A percentile compares a stretch with the other conserved stretches of the same genome.
Evolutionary conservation across 2,329 filamentous ascomycete species (phyloP).

Genomic region (Zymoseptoria ardabiliae): DNA sequence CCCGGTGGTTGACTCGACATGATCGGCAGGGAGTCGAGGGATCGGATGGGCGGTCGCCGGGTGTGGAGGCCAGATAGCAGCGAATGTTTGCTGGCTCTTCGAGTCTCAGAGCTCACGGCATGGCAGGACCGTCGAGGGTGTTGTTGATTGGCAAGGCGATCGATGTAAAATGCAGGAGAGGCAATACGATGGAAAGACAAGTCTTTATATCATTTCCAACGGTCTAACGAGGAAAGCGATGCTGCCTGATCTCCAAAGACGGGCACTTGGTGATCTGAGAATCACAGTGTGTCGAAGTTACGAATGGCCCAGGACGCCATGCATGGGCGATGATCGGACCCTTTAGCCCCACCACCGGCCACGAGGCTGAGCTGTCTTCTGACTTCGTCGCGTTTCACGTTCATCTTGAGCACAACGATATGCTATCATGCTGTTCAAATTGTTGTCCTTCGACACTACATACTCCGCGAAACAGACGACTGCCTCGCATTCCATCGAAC

Average conservation of each 20-base stretch:
- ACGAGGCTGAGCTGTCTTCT: neutral
- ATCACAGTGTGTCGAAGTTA: neutral
- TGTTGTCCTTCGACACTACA: no score
- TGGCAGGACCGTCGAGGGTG: neutral
- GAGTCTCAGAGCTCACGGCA: neutral
- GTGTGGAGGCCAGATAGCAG: neutral
- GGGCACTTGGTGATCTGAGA: neutral
- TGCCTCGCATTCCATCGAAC: neutral
- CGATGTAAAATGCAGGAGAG: neutral
- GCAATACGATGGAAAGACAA: neutral
- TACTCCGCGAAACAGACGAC: neutral
- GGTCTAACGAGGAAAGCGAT: neutral
- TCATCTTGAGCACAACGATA: neutral
- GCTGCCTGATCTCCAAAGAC: neutral
- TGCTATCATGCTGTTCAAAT: no score
- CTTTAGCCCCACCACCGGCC: neutral
- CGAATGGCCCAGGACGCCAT: neutral
- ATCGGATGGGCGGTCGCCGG: neutral
- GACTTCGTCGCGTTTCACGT: neutral
- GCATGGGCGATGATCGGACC: neutral
- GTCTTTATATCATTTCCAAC: neutral
- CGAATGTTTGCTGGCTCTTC: neutral
- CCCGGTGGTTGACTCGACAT: slow-evolving; percentile 43
- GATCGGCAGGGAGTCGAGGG: neutral
- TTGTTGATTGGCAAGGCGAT: neutral